phyloP scores from a whole-genome alignment of 108 stramenopile species.

The Skeletonema grethae region DNA sequence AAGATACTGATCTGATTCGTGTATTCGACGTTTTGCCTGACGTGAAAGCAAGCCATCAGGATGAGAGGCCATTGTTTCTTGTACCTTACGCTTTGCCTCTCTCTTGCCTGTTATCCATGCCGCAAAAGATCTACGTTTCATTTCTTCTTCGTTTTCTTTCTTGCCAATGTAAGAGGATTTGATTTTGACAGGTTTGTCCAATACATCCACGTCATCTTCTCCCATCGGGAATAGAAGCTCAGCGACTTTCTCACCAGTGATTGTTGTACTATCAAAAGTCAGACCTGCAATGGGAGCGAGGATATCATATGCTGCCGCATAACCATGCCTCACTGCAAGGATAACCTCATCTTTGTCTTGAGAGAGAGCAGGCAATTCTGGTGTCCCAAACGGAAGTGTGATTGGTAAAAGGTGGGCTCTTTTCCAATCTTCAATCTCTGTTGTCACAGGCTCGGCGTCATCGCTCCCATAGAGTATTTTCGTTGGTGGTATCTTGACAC shows the following conservation, averaged over 20 bases:
- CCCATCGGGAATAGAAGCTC: conserved; percentile 45
- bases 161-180: conserved; percentile 37
- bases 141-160: conserved; percentile 18
- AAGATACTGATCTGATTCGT: conserved; percentile 51
- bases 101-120: conserved; percentile 48
- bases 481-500: conserved; percentile 54
- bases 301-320: conserved; percentile 53
- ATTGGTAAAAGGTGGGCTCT: conserved; percentile 50
- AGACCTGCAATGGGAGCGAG: conserved; percentile 48
- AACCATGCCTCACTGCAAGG: conserved; percentile 48
- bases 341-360: conserved; percentile 57
- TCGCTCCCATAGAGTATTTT: conserved; percentile 42
- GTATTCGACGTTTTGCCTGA: conserved; percentile 23
- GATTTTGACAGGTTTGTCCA: conserved; percentile 43
- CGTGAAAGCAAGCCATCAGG: conserved; percentile 35
- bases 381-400: conserved; percentile 33
- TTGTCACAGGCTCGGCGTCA: conserved; percentile 6
- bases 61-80: conserved; percentile 30
- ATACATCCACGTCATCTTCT: conserved; percentile 42
- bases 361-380: conserved; percentile 49
- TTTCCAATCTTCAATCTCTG: conserved; percentile 31
- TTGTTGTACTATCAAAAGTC: conserved; percentile 34
- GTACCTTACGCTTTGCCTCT: conserved; percentile 38
- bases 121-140: conserved; percentile 37
- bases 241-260: conserved; percentile 44